These are phyloP conservation scores for Solanum chacoense DNA, from an alignment of 305 asterid genomes.

Conservation along the genomic window DNA sequence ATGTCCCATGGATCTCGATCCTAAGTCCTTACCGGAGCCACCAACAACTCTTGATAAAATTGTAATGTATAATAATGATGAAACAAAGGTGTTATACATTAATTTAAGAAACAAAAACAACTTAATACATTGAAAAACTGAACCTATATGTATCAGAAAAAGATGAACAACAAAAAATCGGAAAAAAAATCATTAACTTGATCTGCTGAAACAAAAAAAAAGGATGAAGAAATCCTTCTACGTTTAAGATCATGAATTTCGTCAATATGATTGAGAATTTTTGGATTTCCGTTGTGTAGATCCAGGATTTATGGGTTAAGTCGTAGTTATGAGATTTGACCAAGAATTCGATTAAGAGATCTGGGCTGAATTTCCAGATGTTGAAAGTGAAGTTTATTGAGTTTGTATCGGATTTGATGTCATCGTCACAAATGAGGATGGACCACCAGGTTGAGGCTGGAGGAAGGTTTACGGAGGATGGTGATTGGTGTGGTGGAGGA, in stretches of 20 bases:
- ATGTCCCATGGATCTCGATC: too few species aligned
- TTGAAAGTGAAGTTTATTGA: conserved; percentile 60
- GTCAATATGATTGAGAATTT: conserved; percentile 72
- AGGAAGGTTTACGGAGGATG: conserved; percentile 40
- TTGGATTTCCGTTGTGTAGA: conserved; percentile 54
- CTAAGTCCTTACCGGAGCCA: too few species aligned
- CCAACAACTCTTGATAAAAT: too few species aligned
- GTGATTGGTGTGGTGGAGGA: conserved; percentile 20
- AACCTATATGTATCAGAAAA: too few species aligned
- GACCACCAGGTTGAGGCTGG: conserved; percentile 58
- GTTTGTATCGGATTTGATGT: conserved; percentile 38
- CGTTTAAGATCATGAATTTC: conserved; percentile 49
- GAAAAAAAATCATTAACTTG: too few species aligned
- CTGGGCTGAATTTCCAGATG: conserved; percentile 48
- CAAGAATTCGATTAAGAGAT: conserved; percentile 50
- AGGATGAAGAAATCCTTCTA: too few species aligned
- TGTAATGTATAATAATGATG: too few species aligned
- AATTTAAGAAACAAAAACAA: too few species aligned
- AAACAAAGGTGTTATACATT: too few species aligned
- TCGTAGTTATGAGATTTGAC: conserved; percentile 81
- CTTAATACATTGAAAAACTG: too few species aligned
- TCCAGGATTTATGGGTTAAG: conserved; percentile 42
- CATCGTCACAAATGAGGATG: conserved; percentile 84
- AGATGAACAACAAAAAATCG: too few species aligned
- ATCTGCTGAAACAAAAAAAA: too few species aligned